Conservation (phyloP, 2,329 filamentous ascomycete species). For the Dryadomyces sulphureus region DNA sequence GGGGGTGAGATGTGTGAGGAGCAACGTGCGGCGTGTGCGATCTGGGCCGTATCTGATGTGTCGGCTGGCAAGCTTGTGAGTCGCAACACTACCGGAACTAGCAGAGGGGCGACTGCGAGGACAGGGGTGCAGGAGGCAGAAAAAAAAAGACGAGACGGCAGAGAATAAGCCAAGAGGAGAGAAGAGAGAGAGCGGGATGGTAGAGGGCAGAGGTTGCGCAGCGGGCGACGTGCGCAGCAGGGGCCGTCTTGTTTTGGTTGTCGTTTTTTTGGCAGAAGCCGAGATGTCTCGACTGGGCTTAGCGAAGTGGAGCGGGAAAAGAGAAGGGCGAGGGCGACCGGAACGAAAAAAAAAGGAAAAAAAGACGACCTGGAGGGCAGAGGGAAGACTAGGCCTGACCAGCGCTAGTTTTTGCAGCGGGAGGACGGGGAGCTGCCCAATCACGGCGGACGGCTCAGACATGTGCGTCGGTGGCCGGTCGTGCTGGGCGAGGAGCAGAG, state of each 20-base stretch:
- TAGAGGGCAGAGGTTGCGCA: too few species aligned
- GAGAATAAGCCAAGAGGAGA: not conserved
- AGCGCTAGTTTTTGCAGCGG: not conserved
- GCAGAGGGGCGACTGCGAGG: not conserved
- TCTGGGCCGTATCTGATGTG: not conserved
- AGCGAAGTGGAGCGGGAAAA: not conserved
- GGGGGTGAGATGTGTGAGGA: too few species aligned
- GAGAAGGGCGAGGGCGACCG: not conserved
- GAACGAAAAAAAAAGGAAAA: not conserved
- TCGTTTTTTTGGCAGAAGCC: too few species aligned
- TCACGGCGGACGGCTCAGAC: not conserved
- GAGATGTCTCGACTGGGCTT: not conserved
- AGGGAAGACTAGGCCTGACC: not conserved
- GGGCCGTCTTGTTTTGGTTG: too few species aligned
- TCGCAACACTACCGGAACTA: not conserved
- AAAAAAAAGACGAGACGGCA: not conserved
- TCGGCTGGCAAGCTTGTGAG: not conserved
- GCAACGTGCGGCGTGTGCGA: not conserved
- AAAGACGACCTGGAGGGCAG: not conserved
- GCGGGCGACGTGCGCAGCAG: too few species aligned
- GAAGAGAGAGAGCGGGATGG: not conserved
- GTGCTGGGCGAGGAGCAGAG: not conserved
- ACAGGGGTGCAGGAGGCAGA: not conserved
- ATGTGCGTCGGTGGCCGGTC: not conserved
- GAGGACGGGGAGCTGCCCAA: not conserved